phyloP scores from a whole-genome alignment of 345 rosid genomes.

The Eucalyptus sideroxylon region DNA sequence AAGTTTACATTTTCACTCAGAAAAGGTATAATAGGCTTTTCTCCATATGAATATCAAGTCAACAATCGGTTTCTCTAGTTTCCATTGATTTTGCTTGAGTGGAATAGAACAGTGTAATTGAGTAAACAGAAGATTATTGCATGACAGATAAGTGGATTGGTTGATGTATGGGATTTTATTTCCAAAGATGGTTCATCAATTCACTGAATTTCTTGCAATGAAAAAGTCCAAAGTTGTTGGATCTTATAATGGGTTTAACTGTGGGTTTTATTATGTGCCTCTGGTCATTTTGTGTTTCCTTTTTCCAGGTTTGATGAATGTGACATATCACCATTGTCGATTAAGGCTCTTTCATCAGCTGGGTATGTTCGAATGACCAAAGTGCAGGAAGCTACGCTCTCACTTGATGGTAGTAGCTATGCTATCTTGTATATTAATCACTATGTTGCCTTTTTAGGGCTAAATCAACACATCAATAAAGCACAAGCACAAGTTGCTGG shows the following conservation, averaged over 20 bases:
- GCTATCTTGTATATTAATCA: background rate
- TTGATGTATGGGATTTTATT: background rate
- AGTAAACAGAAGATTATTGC: background rate
- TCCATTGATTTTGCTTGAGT: background rate
- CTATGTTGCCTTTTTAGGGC: background rate
- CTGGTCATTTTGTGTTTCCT: background rate
- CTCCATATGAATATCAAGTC: background rate
- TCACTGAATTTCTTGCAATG: background rate
- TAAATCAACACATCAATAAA: background rate
- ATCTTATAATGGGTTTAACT: background rate
- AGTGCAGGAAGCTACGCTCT: conserved; percentile 78
- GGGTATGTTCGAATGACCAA: conserved; percentile 80
- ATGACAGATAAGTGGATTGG: background rate
- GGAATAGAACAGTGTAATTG: background rate
- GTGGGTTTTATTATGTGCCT: background rate
- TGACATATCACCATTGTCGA: conserved; percentile 66
- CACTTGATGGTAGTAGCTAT: conserved; percentile 48
- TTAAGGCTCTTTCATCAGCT: conserved; percentile 67
- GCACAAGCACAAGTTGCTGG: background rate
- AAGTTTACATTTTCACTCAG: conserved; percentile 40
- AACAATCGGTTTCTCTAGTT: background rate
- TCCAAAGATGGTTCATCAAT: background rate
- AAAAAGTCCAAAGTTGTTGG: background rate
- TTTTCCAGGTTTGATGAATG: conserved; percentile 70
- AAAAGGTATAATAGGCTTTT: conserved; percentile 26